Evolutionary conservation across 805 yeast genomes (phyloP).

Genomic region (Maudiozyma barnettii): DNA sequence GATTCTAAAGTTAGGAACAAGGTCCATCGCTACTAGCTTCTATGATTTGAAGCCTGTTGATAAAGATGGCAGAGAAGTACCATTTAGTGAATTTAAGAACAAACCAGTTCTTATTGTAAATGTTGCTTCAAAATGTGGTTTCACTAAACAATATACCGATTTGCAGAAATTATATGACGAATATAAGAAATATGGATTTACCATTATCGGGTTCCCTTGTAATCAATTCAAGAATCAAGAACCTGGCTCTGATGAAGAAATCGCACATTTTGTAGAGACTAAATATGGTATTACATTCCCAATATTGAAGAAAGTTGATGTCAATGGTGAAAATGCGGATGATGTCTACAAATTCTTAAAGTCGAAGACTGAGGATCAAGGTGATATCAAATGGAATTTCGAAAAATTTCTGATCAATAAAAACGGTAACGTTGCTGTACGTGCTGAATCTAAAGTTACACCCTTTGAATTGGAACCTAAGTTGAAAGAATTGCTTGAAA

Average conservation of each 20-base stretch:
- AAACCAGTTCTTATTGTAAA: conserved; percentile 78
- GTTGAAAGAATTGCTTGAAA: conserved; percentile 40
- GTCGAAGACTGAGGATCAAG: conserved; percentile 45
- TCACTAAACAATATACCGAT: conserved; percentile 68
- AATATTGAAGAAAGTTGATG: conserved; percentile 74
- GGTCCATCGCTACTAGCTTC: conserved; percentile 32
- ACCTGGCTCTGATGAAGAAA: conserved; percentile 60
- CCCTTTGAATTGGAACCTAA: conserved; percentile 53
- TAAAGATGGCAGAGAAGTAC: conserved; percentile 46
- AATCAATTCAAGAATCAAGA: conserved; percentile 82
- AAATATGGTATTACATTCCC: conserved; percentile 93
- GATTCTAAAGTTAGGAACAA: neutral
- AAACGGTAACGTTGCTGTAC: conserved; percentile 45
- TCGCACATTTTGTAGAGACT: conserved; percentile 58
- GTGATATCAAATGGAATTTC: conserved; percentile 75
- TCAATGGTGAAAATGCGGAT: conserved; percentile 74
- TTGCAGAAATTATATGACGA: conserved; percentile 59
- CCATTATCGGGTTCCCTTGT: conserved; percentile 79
- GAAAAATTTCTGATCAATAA: conserved; percentile 56
- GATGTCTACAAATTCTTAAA: conserved; percentile 77
- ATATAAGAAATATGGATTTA: conserved; percentile 54
- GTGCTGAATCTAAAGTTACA: conserved; percentile 58
- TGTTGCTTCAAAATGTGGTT: conserved; percentile 79
- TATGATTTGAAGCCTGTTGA: conserved; percentile 58
- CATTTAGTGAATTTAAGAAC: conserved; percentile 56